Conservation (phyloP, 306 rosid genomes). For the Alnus rubra region DNA sequence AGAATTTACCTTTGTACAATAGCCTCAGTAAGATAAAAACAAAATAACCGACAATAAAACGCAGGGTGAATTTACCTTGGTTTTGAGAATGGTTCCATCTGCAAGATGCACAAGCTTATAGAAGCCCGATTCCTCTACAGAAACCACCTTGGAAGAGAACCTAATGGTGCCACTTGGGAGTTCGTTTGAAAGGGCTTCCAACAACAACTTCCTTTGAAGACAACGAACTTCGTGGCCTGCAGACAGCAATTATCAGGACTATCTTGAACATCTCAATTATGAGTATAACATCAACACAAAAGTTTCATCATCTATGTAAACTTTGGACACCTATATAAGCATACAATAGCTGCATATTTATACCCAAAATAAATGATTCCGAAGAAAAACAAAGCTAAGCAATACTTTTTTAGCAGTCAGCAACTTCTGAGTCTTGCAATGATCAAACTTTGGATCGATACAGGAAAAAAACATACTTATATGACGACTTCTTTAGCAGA, state of each 20-base stretch:
- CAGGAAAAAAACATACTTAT: no score
- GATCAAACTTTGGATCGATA: no score
- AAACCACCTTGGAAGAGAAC: conserved; percentile 68
- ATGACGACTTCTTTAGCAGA: neutral
- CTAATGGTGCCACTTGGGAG: conserved; percentile 72
- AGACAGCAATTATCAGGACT: neutral
- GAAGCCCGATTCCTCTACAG: conserved; percentile 58
- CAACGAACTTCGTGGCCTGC: conserved; percentile 52
- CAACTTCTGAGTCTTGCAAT: no score
- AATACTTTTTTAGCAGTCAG: neutral
- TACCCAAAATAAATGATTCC: no score
- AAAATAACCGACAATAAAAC: neutral
- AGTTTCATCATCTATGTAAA: no score
- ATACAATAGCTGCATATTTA: no score
- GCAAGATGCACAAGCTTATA: conserved; percentile 63
- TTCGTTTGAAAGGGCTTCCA: conserved; percentile 64
- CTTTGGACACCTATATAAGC: no score
- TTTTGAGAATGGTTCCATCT: conserved; percentile 58
- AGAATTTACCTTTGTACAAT: no score
- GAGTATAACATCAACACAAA: neutral
- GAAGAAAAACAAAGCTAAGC: neutral
- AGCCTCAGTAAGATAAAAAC: no score
- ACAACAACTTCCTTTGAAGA: conserved; percentile 45
- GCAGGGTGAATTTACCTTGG: conserved; percentile 42
- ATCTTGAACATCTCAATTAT: neutral